phyloP scores from a whole-genome alignment of 176 grass and related monocot species.

The Cymbopogon citratus region DNA sequence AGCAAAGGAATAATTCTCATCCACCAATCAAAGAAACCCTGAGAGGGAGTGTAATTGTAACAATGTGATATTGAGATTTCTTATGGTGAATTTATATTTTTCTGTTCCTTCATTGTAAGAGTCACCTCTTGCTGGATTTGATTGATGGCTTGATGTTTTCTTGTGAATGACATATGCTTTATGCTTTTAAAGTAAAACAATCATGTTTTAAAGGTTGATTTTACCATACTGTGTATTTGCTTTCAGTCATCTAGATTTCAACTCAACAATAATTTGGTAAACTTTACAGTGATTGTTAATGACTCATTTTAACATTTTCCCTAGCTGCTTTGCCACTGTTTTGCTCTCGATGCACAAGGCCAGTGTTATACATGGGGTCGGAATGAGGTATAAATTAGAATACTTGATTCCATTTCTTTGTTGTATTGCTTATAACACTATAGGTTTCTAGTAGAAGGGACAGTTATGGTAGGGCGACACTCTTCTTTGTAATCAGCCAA shows the following conservation, averaged over 20 bases:
- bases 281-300: constrained; percentile 11
- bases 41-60: too few relatives aligned
- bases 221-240: background rate
- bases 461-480: constrained; percentile 91
- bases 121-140: too few relatives aligned
- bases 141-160: too few relatives aligned
- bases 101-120: too few relatives aligned
- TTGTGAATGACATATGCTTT: too few relatives aligned
- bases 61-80: too few relatives aligned
- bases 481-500: constrained; percentile 69
- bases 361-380: constrained; percentile 92
- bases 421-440: too few relatives aligned
- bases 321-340: constrained; percentile 83
- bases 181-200: background rate
- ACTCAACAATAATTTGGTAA: background rate
- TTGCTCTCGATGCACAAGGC: constrained; percentile 87
- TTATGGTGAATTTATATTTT: too few relatives aligned
- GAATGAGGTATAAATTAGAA: constrained; percentile 92
- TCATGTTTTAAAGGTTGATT: background rate
- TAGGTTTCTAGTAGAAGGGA: too few relatives aligned
- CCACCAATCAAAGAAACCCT: too few relatives aligned
- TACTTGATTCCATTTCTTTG: too few relatives aligned
- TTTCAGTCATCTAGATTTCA: background rate
- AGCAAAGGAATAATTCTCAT: too few relatives aligned
- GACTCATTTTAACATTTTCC: constrained; percentile 22